These are phyloP conservation scores for Albifimbria verrucaria DNA, from an alignment of 2,329 filamentous ascomycete species.

Conservation along the genomic window DNA sequence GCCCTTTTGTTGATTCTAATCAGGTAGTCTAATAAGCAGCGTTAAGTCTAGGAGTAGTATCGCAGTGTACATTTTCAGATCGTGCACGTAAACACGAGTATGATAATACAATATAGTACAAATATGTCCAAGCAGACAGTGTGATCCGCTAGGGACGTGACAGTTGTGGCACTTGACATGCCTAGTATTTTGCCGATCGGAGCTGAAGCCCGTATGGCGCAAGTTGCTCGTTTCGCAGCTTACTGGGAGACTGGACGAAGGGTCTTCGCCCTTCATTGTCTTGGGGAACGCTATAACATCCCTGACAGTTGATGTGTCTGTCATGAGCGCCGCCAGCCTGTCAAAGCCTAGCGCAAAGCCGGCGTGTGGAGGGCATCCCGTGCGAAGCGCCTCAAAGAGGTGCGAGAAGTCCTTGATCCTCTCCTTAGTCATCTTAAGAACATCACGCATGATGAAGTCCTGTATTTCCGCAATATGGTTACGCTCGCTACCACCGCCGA, in stretches of 20 bases:
- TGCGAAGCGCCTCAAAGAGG: constrained; percentile 74
- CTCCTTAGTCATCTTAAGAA: constrained; percentile 72
- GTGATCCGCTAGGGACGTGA: too few relatives aligned
- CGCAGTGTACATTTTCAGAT: not conserved
- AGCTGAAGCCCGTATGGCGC: constrained; percentile 43
- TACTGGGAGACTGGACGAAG: constrained; percentile 76
- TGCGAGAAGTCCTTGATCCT: constrained; percentile 81
- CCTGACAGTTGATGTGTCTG: constrained; percentile 71
- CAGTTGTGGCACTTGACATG: not conserved
- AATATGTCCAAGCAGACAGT: not conserved
- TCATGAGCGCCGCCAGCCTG: constrained; percentile 75
- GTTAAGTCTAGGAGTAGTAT: not conserved
- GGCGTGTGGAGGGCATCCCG: constrained; percentile 91
- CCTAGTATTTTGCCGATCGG: not conserved
- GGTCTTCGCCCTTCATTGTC: constrained; percentile 83
- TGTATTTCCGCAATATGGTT: constrained; percentile 85
- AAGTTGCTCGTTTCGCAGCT: constrained; percentile 57
- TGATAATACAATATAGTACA: not conserved
- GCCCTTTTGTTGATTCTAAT: not conserved
- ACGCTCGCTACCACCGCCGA: constrained; percentile 88
- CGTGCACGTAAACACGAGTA: not conserved
- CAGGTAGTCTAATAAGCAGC: not conserved
- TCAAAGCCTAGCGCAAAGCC: constrained; percentile 94
- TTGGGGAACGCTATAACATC: constrained; percentile 99
- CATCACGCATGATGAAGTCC: constrained; percentile 77